Base-by-base conservation (phyloP, 192 early-diverging fungal species). In the Irineochytrium annulatum region DNA sequence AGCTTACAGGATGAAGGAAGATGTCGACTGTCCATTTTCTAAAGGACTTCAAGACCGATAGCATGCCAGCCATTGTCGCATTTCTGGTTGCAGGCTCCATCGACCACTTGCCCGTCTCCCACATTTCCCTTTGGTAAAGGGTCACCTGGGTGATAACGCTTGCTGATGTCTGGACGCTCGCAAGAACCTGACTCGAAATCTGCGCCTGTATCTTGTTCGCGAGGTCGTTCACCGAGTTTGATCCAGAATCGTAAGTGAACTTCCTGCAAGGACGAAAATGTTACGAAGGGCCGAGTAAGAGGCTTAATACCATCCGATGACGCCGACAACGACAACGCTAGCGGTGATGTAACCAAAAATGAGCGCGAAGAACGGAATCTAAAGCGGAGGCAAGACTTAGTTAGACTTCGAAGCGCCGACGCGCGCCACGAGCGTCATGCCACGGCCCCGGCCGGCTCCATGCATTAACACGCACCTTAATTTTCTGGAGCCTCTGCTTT, bases 351-450 rank as follows among this genome's bases (percentile, higher is more conserved):
- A 49, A 49, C 17, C 13, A 22, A 49, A 49, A 14, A 49, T 49
- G 13, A 49, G 24, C 8, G 46, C 46, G 46, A 49, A 49, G 24
- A 49, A 49, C 22, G 46, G 46, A 49, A 49, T 49, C 46, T 49
- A n/a, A n/a, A n/a, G n/a, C n/a, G n/a, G n/a, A n/a, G n/a, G n/a
- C n/a, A n/a, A n/a, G n/a, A n/a, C n/a, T n/a, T n/a, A n/a, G n/a
- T n/a, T n/a, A n/a, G n/a, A n/a, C n/a, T n/a, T n/a, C n/a, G n/a
- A n/a, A n/a, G n/a, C n/a, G n/a, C n/a, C n/a, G n/a, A n/a, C n/a
- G n/a, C n/a, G n/a, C n/a, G n/a, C n/a, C n/a, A n/a, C n/a, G n/a
- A n/a, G n/a, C n/a, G n/a, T n/a, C n/a, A n/a, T n/a, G n/a, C n/a
- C n/a, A n/a, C n/a, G n/a, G n/a, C n/a, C n/a, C n/a, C n/a, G n/a